Evolutionary conservation across 805 yeast species (phyloP).

Genomic region (Alloascoidea africana): DNA sequence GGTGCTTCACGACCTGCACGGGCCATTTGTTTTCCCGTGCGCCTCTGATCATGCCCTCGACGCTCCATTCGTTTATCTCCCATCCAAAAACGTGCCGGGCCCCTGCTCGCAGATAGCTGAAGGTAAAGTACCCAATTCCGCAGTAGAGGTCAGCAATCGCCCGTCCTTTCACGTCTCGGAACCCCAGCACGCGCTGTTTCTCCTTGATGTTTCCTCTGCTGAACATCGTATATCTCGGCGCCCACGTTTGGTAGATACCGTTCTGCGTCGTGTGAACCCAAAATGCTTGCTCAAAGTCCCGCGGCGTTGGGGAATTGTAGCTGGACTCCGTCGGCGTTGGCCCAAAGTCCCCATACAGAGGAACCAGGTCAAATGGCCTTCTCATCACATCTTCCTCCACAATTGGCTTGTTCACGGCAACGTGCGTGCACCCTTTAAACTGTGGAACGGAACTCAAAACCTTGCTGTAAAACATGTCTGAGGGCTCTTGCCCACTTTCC

Average conservation of each 20-base stretch:
- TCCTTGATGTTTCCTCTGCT: conserved; percentile 79
- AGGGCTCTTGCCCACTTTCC: conserved; percentile 5
- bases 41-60: conserved; percentile 52
- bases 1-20: conserved; percentile 19
- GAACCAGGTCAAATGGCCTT: conserved; percentile 43
- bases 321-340: conserved; percentile 17
- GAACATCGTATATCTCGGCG: conserved; percentile 77
- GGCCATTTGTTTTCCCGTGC: conserved; percentile 27
- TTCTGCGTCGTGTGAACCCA: conserved; percentile 67
- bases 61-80: conserved; percentile 80
- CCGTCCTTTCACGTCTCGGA: conserved; percentile 20
- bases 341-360: conserved; percentile 57
- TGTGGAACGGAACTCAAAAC: conserved; percentile 13
- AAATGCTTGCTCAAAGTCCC: conserved; percentile 36
- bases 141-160: conserved; percentile 58
- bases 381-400: conserved; percentile 35
- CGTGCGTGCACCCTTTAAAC: conserved; percentile 27
- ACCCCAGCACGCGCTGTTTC: conserved; percentile 45
- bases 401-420: conserved; percentile 64
- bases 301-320: conserved; percentile 21
- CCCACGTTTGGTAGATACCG: conserved; percentile 69
- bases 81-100: conserved; percentile 51
- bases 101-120: conserved; percentile 42
- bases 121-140: conserved; percentile 77
- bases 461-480: conserved; percentile 9